Conservation (phyloP, 2,329 filamentous ascomycete species). For the Trichoderma atroviride region DNA sequence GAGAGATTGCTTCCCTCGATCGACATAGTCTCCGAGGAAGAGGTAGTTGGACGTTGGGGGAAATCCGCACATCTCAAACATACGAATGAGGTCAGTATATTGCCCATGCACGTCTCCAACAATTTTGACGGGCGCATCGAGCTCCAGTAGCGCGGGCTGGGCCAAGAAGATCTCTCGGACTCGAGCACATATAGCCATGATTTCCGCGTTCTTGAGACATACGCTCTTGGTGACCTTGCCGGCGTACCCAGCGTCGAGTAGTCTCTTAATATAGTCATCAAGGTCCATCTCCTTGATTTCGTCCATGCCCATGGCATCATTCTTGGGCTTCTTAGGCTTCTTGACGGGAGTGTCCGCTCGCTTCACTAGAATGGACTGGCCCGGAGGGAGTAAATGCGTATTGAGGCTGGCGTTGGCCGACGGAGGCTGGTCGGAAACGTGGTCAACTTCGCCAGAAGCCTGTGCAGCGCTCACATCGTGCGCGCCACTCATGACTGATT, state of each 20-base stretch:
- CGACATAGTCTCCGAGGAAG: constrained; percentile 95
- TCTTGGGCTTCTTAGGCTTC: constrained; percentile 48
- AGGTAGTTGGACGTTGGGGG: constrained; percentile 90
- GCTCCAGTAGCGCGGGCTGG: constrained; percentile 87
- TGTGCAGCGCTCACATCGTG: constrained; percentile 81
- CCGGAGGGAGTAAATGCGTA: constrained; percentile 67
- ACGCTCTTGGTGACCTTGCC: constrained; percentile 98
- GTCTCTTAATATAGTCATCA: constrained; percentile 94
- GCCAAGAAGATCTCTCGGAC: constrained; percentile 87
- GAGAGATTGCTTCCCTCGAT: constrained; percentile 91
- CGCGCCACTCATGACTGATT: constrained; percentile 69
- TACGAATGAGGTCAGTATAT: constrained; percentile 91
- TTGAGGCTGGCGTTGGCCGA: constrained; percentile 63
- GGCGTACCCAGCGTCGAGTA: constrained; percentile 92
- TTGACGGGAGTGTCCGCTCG: constrained; percentile 71
- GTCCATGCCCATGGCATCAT: constrained; percentile 73
- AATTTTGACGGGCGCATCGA: constrained; percentile 95
- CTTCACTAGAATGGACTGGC: constrained; percentile 87
- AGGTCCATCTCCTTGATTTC: constrained; percentile 91
- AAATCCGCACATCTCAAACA: constrained; percentile 99
- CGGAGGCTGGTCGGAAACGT: constrained; percentile 89
- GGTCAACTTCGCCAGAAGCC: constrained; percentile 86
- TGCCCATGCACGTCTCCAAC: constrained; percentile 97
- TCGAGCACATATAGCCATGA: constrained; percentile 87
- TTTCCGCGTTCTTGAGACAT: constrained; percentile 96